phyloP scores from a whole-genome alignment of 2,329 filamentous ascomycete genomes.

The Sphaerostilbella broomeana region DNA sequence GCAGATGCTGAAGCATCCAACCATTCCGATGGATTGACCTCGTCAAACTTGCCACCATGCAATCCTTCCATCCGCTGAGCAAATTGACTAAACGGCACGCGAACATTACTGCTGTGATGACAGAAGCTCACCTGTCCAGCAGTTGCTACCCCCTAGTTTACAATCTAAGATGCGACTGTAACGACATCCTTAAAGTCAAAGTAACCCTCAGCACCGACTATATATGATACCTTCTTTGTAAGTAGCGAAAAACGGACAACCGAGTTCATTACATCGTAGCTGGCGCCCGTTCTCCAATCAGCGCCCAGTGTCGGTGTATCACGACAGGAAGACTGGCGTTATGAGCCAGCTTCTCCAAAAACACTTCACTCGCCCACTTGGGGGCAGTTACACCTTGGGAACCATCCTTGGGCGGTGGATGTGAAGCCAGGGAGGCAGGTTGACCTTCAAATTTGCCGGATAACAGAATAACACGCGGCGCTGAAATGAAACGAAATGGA shows the following conservation, averaged over 20 bases:
- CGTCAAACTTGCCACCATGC: not conserved
- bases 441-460: constrained; percentile 1
- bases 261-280: constrained; percentile 11
- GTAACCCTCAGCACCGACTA: not conserved
- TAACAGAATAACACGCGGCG: constrained; percentile 18
- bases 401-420: constrained; percentile 16
- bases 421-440: not conserved
- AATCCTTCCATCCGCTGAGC: not conserved
- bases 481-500: constrained; percentile 31
- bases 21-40: not conserved
- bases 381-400: constrained; percentile 25
- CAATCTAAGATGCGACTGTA: not conserved
- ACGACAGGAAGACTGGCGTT: constrained; percentile 18
- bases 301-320: constrained; percentile 23
- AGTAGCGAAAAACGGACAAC: no score
- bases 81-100: not conserved
- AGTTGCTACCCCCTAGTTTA: not conserved
- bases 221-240: not conserved
- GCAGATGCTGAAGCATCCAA: not conserved
- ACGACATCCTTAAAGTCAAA: not conserved
- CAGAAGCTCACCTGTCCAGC: not conserved
- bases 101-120: constrained; percentile 2
- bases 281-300: constrained; percentile 17
- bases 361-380: constrained; percentile 29
- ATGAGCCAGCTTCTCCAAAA: constrained; percentile 21